phyloP scores from a whole-genome alignment of 73 alveolate species.

The Breviolum minutum region DNA sequence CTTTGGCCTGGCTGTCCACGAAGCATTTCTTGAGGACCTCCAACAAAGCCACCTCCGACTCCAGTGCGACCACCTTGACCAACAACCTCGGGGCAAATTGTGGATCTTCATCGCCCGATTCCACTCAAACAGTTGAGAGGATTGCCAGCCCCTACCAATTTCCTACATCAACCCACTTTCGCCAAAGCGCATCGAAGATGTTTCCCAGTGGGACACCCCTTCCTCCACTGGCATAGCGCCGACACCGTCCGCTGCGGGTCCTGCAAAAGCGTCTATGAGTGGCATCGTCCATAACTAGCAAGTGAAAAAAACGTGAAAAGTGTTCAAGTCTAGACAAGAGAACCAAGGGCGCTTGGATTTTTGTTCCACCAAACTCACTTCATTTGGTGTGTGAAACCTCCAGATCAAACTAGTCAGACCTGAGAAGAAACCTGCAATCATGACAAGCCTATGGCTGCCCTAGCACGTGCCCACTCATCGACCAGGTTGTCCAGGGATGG shows the following conservation, averaged over 20 bases:
- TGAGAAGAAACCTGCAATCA: background rate
- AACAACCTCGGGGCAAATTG: background rate
- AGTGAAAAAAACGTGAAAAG: background rate
- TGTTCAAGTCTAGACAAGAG: too few relatives aligned
- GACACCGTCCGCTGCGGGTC: background rate
- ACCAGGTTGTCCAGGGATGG: constrained; percentile 56
- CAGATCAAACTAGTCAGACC: background rate
- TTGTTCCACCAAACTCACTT: constrained; percentile 49
- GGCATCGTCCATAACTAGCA: background rate
- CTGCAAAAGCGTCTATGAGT: background rate
- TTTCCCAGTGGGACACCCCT: constrained; percentile 62
- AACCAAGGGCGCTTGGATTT: background rate
- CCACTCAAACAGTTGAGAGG: background rate
- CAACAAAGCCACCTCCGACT: constrained; percentile 72
- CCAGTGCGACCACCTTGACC: constrained; percentile 61
- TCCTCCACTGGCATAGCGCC: background rate
- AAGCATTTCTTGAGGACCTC: constrained; percentile 54
- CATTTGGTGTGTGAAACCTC: constrained; percentile 43
- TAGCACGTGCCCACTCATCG: constrained; percentile 90
- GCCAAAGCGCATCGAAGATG: constrained; percentile 19
- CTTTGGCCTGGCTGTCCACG: constrained; percentile 1
- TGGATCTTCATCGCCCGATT: background rate
- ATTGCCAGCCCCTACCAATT: background rate
- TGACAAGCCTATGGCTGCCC: constrained; percentile 71
- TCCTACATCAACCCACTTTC: background rate